Evolutionary conservation across 805 yeast genomes (phyloP), one percentile per base, ranked within the genome.

Genomic region (Saccharomycopsis malanga): DNA sequence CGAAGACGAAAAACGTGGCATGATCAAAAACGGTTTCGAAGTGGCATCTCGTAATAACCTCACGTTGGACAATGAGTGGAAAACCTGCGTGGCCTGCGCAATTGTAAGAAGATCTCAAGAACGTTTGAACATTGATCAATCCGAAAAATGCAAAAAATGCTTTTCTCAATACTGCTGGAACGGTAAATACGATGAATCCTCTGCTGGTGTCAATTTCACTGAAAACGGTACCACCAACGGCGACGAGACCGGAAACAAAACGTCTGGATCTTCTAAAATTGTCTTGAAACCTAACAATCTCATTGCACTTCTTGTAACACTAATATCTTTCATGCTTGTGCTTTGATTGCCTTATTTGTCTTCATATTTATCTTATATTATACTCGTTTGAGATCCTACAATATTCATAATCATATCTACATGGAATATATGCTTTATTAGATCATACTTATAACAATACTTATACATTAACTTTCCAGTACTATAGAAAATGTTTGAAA

Each of bases 31-130:
- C 61, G 95, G 95, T 7, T 83, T 77, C 59, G 86, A 83, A 56
- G 72, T 76, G 14, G 74, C 81, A 10, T 70, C 89, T 1, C 74
- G 83, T 58, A 69, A 71, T 48, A 86, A 86, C 60, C 64, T 77
- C 32, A 81, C 94, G 12, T 7, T n/a, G 9, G 94, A 84, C 54
- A 60, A 66, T 3, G 79, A 83, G 35, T 87, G 85, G 81, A 67
- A 76, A 37, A 73, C 79, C 4, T 87, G 95, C 68, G 72, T 87
- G 42, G 85, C 84, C 2, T 87, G 95, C 70, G 95, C 94, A 9
- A 74, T 87, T 40, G 70, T 86, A 49, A 81, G 86, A 66, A 77
- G 95, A 61, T 76, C 82, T 36, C 80, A 81, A 59, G 93, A 86
- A 65, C 72, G 89, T 59, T 63, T 71, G 34, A 78, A 79, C 24